A percentile compares a stretch with the other conserved stretches of the same genome.
phyloP scores from a whole-genome alignment of 345 rosid species.

The Brassica carinata region DNA sequence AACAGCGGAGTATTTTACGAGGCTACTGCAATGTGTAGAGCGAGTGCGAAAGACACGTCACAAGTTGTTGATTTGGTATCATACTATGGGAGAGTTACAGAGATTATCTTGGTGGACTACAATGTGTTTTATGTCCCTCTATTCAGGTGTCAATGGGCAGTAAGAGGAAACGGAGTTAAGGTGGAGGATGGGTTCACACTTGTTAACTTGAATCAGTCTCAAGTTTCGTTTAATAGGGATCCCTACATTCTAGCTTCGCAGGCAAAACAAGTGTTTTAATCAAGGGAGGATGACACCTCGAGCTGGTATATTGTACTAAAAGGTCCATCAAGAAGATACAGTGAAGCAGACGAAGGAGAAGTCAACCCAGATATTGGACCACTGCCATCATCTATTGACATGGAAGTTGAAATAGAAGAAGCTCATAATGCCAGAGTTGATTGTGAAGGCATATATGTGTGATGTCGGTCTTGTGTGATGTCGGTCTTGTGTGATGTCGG shows the following conservation, averaged over 20 bases:
- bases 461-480: not conserved
- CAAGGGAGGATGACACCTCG: not conserved
- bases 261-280: not conserved
- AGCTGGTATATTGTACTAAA: not conserved
- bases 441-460: not conserved
- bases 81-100: too few relatives aligned
- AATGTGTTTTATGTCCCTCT: not conserved
- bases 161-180: not conserved
- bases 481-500: not conserved
- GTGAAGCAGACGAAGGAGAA: not conserved
- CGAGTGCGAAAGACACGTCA: too few relatives aligned
- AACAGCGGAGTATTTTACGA: not conserved
- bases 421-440: not conserved
- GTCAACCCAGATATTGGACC: not conserved
- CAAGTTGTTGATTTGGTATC: too few relatives aligned
- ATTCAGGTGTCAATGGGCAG: not conserved
- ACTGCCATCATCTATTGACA: not conserved
- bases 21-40: too few relatives aligned
- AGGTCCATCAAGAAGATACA: not conserved
- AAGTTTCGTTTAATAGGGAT: not conserved
- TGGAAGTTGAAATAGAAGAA: not conserved
- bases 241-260: not conserved
- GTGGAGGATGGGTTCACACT: not conserved
- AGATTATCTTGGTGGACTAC: too few relatives aligned
- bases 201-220: not conserved